Evolutionary conservation across 73 alveolate species (phyloP).

Genomic region (Tetrahymena thermophila): DNA sequence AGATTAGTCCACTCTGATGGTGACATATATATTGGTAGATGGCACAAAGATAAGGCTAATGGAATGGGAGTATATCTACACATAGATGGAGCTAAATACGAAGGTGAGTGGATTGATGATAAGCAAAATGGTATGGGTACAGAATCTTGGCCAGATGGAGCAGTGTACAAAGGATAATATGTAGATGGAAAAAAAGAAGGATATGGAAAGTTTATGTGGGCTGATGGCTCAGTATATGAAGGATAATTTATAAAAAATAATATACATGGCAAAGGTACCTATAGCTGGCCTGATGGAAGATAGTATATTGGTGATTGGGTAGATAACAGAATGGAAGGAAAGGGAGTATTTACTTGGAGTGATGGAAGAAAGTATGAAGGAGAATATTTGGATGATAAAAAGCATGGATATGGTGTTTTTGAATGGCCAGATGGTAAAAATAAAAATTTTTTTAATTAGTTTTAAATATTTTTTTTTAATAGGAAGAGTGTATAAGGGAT

Average conservation of each 20-base stretch:
- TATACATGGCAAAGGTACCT: constrained; percentile 62
- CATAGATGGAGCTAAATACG: constrained; percentile 66
- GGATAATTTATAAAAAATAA: constrained; percentile 62
- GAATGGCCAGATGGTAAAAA: constrained; percentile 79
- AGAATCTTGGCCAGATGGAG: constrained; percentile 68
- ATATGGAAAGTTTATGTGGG: constrained; percentile 53
- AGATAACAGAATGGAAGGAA: constrained; percentile 68
- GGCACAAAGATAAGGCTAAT: constrained; percentile 72
- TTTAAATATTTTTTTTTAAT: neutral
- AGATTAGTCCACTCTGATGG: constrained; percentile 61
- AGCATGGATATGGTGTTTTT: constrained; percentile 68
- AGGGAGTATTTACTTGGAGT: constrained; percentile 59
- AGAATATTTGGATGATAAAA: constrained; percentile 55
- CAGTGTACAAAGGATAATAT: constrained; percentile 57
- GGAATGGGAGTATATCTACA: constrained; percentile 64
- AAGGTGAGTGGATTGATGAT: constrained; percentile 63
- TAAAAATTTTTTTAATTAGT: neutral
- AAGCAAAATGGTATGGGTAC: constrained; percentile 63
- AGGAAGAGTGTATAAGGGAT: constrained; percentile 31
- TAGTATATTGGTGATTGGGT: constrained; percentile 66
- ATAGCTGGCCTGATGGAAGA: constrained; percentile 70
- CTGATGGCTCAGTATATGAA: constrained; percentile 56
- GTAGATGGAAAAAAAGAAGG: constrained; percentile 59
- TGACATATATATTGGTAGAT: constrained; percentile 63
- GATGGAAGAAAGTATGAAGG: constrained; percentile 70